Conservation (phyloP, 2,329 filamentous ascomycete species). For the Bipolaris zeicola region DNA sequence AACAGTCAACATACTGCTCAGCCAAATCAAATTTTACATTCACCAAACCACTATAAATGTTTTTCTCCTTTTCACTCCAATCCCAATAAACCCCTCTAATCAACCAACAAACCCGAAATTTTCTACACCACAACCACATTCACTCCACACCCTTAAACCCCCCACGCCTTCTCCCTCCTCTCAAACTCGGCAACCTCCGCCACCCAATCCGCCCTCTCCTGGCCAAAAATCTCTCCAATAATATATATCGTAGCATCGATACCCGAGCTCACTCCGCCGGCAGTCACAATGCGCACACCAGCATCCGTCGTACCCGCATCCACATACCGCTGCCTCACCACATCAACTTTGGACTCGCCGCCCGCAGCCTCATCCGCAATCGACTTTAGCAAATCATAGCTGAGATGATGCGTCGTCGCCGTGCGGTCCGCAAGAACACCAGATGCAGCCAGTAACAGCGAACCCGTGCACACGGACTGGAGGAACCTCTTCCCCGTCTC, state of each 20-base stretch:
- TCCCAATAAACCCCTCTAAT: no score
- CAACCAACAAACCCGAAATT: neutral
- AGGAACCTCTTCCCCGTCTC: constrained; percentile 38
- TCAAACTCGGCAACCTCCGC: constrained; percentile 42
- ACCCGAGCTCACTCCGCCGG: constrained; percentile 42
- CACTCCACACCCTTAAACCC: neutral
- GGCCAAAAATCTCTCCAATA: constrained; percentile 34
- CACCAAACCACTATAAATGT: neutral
- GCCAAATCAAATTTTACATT: neutral
- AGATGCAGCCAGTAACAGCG: constrained; percentile 46
- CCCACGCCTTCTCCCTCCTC: constrained; percentile 25
- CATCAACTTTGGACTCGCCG: constrained; percentile 29
- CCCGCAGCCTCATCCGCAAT: constrained; percentile 39
- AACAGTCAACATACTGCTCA: no score
- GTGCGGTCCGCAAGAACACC: constrained; percentile 44
- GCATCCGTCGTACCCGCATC: constrained; percentile 39
- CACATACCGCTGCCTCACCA: constrained; percentile 41
- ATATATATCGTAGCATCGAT: constrained; percentile 42
- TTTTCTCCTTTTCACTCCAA: neutral
- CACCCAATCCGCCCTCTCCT: constrained; percentile 30
- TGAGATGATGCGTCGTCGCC: constrained; percentile 50
- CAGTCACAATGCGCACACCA: constrained; percentile 43
- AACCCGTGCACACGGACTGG: constrained; percentile 51
- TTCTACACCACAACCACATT: neutral
- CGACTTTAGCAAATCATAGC: constrained; percentile 31